Conservation (phyloP, 768 basidiomycete species). For the Fomitopsis serialis region DNA sequence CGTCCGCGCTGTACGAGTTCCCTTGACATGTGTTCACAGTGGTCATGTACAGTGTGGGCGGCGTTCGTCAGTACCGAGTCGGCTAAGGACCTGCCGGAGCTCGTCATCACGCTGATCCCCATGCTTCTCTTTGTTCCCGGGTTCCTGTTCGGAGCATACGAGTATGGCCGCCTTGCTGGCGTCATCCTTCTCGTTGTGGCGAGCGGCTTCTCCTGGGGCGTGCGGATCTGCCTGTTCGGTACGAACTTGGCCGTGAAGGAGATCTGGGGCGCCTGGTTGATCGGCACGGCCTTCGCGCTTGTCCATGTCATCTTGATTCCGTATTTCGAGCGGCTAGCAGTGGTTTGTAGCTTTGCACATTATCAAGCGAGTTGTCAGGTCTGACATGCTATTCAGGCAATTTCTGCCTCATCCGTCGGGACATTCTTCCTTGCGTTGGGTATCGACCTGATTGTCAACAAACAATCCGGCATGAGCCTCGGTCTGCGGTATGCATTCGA, state of each 20-base stretch:
- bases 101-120: conserved; percentile 43
- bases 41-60: conserved; percentile 45
- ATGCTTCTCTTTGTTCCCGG: conserved; percentile 46
- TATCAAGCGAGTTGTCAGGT: too few relatives aligned
- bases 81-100: conserved; percentile 44
- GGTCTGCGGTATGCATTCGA: conserved; percentile 63
- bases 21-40: conserved; percentile 26
- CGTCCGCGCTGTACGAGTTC: neutral
- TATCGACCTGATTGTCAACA: conserved; percentile 49
- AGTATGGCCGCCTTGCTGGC: conserved; percentile 42
- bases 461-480: conserved; percentile 57
- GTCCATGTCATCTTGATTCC: conserved; percentile 7
- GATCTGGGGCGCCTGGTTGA: conserved; percentile 47
- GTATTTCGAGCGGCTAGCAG: neutral
- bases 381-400: too few relatives aligned
- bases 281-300: conserved; percentile 41
- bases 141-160: conserved; percentile 48
- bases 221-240: conserved; percentile 48
- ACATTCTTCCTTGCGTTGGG: conserved; percentile 55
- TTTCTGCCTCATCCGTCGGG: conserved; percentile 49
- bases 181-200: conserved; percentile 41
- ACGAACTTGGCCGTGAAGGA: conserved; percentile 41
- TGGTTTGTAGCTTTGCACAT: neutral
- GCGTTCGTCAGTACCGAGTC: conserved; percentile 53
- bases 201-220: conserved; percentile 54